Evolutionary conservation across 805 yeast species (phyloP), one percentile per base, ranked within the genome.

Genomic region (Yarrowia deformans): DNA sequence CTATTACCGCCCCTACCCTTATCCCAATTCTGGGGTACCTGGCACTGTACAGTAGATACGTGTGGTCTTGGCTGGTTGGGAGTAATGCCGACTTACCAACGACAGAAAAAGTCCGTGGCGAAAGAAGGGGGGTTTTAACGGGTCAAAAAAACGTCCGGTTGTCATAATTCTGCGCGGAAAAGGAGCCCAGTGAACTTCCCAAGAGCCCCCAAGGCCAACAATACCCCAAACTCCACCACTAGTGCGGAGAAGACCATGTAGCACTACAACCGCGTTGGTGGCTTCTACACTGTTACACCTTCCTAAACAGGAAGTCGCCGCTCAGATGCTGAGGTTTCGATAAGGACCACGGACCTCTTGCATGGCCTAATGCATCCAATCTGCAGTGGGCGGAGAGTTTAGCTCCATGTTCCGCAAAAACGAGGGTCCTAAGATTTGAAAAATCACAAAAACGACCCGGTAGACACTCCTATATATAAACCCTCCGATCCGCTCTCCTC

Each of bases 11-110:
- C 63, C 39, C 29, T 10, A 42, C 48, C 63, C 63, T 56, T 56
- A 56, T 56, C 61, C 56, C 63, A 56, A 40, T 56, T 56, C 46
- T 56, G 63, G 63, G 63, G 63, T 55, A 23, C 29, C 2, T n/a
- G n/a, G n/a, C n/a, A n/a, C n/a, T n/a, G n/a, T n/a, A n/a, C n/a
- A 23, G 29, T 14, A 12, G n/a, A 18, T 43, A n/a, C 46, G 46
- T 42, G 18, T 10, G 39, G 8, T 23, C 29, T 34, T 34, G 37
- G 10, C 10, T 34, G 37, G 37, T 50, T 34, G 55, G 55, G 39
- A n/a, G 19, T 8, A 34, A 13, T 32, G 40, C 14, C 19, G 35
- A 32, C 43, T 52, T 10, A 34, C 37, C 10, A 16, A 8, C 12
- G 39, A 54, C 12, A 23, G 2, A 2, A 13, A 6, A 3, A 12